Percentiles rank a stretch among this genome's conserved stretches.
Conservation (phyloP, 805 yeast species). For the Candida nitratophila region DNA sequence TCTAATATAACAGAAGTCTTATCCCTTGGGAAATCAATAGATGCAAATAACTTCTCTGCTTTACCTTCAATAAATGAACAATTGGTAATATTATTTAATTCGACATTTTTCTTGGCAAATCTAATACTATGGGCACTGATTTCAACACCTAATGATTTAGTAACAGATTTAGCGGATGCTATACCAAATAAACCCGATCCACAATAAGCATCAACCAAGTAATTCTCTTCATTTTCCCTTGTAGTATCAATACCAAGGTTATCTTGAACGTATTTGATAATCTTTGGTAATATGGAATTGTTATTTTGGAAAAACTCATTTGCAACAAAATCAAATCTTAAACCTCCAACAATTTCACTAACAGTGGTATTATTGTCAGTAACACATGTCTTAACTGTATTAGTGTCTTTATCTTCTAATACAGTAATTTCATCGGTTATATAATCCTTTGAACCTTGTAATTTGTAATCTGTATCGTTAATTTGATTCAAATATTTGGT, state of each 20-base stretch:
- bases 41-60: slow-evolving; percentile 82
- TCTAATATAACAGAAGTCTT: slow-evolving; percentile 87
- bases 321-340: slow-evolving; percentile 80
- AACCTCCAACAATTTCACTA: slow-evolving; percentile 67
- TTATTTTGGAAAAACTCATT: slow-evolving; percentile 97
- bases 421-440: slow-evolving; percentile 30
- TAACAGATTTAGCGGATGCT: slow-evolving; percentile 76
- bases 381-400: slow-evolving; percentile 56
- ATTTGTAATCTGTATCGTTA: slow-evolving; percentile 17
- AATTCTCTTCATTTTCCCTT: slow-evolving; percentile 34
- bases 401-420: slow-evolving; percentile 23
- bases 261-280: slow-evolving; percentile 72
- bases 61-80: slow-evolving; percentile 85
- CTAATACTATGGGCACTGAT: slow-evolving; percentile 85
- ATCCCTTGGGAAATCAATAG: slow-evolving; percentile 65
- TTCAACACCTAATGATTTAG: slow-evolving; percentile 86
- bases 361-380: slow-evolving; percentile 76
- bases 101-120: slow-evolving; percentile 80
- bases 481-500: slow-evolving; percentile 29
- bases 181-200: slow-evolving; percentile 92
- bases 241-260: slow-evolving; percentile 39
- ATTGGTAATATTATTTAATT: slow-evolving; percentile 64
- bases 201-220: slow-evolving; percentile 90
- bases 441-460: slow-evolving; percentile 39
- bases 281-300: slow-evolving; percentile 80